Evolutionary conservation across 2,329 filamentous ascomycete species (phyloP).

Genomic region (Colletotrichum sojae): DNA sequence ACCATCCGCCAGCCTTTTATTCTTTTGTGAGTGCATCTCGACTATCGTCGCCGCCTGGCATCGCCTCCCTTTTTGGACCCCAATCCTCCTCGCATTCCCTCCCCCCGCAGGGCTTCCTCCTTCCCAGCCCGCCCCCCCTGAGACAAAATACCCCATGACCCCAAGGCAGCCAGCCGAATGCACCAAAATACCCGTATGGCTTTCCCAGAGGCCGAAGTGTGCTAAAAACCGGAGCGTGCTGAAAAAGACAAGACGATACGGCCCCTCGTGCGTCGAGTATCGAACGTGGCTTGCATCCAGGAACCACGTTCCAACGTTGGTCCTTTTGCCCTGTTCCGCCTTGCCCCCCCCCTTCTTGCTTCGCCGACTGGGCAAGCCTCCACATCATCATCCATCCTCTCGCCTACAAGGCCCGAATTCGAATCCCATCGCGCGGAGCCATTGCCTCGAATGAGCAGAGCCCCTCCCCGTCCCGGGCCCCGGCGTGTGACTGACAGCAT

Average conservation of each 20-base stretch:
- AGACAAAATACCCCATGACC: not conserved
- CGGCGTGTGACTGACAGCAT: conserved; percentile 34
- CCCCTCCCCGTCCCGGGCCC: not conserved
- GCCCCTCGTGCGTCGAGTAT: not conserved
- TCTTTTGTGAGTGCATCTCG: not conserved
- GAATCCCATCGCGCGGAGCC: not conserved
- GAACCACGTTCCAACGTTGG: not conserved
- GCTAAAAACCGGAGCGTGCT: too few species aligned
- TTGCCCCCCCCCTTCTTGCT: not conserved
- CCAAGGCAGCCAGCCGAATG: not conserved
- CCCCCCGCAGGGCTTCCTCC: not conserved
- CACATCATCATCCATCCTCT: too few species aligned
- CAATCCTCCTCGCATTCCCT: not conserved
- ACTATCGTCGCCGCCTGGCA: conserved; percentile 14
- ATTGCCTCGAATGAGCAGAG: conserved; percentile 5
- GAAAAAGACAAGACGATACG: not conserved
- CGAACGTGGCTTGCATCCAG: conserved; percentile 4
- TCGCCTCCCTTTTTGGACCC: conserved; percentile 17
- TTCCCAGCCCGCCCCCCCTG: not conserved
- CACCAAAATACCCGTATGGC: not conserved
- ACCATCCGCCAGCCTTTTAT: conserved; percentile 12
- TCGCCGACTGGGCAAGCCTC: too few species aligned
- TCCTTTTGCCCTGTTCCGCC: not conserved
- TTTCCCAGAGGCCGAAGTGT: not conserved
- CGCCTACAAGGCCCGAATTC: too few species aligned